These are phyloP conservation scores for Pseudoturritis turrita DNA, from an alignment of 345 rosid species.

Conservation along the genomic window DNA sequence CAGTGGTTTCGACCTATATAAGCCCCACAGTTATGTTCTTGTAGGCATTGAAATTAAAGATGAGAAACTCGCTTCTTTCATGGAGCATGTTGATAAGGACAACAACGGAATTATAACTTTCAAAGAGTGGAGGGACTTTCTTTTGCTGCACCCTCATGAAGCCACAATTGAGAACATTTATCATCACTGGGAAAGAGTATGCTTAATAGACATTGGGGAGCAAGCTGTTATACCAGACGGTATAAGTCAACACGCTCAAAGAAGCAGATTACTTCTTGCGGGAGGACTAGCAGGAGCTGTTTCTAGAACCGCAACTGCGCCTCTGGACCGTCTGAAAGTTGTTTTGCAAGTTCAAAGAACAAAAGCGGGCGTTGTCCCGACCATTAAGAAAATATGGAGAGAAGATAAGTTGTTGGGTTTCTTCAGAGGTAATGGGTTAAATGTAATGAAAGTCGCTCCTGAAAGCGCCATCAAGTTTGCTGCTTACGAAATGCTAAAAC, in stretches of 20 bases:
- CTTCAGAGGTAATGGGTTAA: conserved; percentile 91
- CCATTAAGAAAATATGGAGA: conserved; percentile 69
- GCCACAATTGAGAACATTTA: conserved; percentile 91
- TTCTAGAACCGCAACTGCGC: conserved; percentile 94
- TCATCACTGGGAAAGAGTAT: conserved; percentile 91
- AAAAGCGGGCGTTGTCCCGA: conserved; percentile 47
- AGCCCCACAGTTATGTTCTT: conserved; percentile 40
- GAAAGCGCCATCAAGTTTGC: conserved; percentile 95
- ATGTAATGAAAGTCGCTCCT: conserved; percentile 89
- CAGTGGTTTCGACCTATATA: conserved; percentile 34
- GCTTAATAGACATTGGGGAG: conserved; percentile 94
- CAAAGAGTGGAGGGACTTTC: conserved; percentile 99
- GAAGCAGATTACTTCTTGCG: conserved; percentile 76
- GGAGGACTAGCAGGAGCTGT: conserved; percentile 96
- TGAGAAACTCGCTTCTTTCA: conserved; percentile 80
- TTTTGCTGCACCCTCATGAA: conserved; percentile 89
- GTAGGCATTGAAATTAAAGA: conserved; percentile 84
- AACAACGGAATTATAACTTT: conserved; percentile 92
- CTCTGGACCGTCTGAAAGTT: conserved; percentile 91
- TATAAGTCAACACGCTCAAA: conserved; percentile 71
- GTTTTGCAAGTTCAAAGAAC: conserved; percentile 84
- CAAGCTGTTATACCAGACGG: conserved; percentile 93
- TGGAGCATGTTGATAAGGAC: conserved; percentile 97
- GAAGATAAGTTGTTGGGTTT: conserved; percentile 75
- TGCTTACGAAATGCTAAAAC: conserved; percentile 75